phyloP scores from a whole-genome alignment of 2,329 filamentous ascomycete species.

The Cylindrodendrum hubeiense region DNA sequence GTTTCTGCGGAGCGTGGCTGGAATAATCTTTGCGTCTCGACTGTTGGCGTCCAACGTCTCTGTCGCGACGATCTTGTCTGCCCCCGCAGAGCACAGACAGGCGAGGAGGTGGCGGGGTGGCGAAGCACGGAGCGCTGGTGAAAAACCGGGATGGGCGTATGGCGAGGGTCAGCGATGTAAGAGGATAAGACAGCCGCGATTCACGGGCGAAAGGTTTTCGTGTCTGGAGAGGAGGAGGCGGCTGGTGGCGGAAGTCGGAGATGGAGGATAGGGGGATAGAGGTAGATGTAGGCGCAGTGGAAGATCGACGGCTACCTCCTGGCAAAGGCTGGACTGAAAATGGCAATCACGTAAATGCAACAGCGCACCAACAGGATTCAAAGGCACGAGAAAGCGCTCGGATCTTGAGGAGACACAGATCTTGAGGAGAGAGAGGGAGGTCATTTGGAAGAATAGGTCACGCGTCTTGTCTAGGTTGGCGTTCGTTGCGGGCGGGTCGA shows the following conservation, averaged over 20 bases:
- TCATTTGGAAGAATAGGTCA: slow-evolving; percentile 10
- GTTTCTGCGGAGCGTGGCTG: not conserved
- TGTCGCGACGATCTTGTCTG: not conserved
- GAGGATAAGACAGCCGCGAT: not conserved
- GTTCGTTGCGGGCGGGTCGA: slow-evolving; percentile 29
- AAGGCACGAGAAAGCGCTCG: not conserved
- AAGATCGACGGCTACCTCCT: not conserved
- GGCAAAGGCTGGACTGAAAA: not conserved
- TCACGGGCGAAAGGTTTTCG: not conserved
- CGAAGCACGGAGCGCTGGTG: slow-evolving; percentile 17
- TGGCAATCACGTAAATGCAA: not conserved
- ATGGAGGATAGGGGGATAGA: not conserved
- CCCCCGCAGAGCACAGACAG: slow-evolving; percentile 13
- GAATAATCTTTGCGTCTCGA: not conserved
- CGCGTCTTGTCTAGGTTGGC: slow-evolving; percentile 7
- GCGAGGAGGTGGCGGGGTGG: slow-evolving; percentile 17
- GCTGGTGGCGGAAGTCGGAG: not conserved
- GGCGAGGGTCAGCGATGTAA: not conserved
- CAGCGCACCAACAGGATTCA: not conserved
- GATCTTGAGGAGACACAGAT: not conserved
- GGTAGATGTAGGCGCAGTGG: not conserved
- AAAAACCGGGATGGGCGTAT: not conserved
- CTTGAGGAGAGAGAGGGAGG: not conserved
- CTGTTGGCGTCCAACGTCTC: not conserved
- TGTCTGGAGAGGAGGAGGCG: not conserved